Base-by-base conservation (phyloP, 2,329 filamentous ascomycete genomes). In the Tricladium varicosporioides region DNA sequence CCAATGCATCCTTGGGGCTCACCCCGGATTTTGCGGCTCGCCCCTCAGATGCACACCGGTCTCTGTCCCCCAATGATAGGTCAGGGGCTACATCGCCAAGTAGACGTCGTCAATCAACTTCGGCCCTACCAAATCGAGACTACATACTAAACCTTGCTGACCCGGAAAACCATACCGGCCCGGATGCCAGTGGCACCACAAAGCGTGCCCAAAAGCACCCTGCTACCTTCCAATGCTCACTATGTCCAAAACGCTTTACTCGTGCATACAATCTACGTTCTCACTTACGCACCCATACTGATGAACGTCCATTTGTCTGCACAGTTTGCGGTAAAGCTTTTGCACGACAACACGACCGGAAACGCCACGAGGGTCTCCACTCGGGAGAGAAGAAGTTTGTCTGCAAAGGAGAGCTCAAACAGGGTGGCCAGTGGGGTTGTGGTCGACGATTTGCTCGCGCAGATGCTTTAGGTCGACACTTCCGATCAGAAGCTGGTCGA, bases 361-460 rank as follows among this genome's bases (percentile, higher is more conserved):
- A 99, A 75, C 88, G 94, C 42, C 94, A 99, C 73, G 94, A 99
- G 75, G 92, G 93, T 42, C 78, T 99, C 44, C 94, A 99, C 70
- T 95, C 91, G 0, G 94, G 94, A 44, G 94, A 99, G 76, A 99
- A 97, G 83, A 97, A 96, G 70, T 99, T 97, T 71, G 90, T 97
- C 7, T 99, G 94, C 75, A 92, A 91, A 65, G 94, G 94, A 53
- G 89, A 92, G 57, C 84, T 99, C 50, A 92, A 93, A 64, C 85
- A 85, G 1, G 86, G 87, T 48, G 87, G 87, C 5, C 85, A 89
- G 63, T 99, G 94, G 94, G 94, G 94, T 16, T 99, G 94, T 65
- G 91, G 91, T 2, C 84, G 94, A 60, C 84, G 92, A 9, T 99
- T 99, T 72, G 94, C 94, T 14, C 90, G 94, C 65, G 94, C 94